These are phyloP conservation scores for Fistulina hepatica DNA, from an alignment of 1,284 basidiomycete species.

Conservation along the genomic window DNA sequence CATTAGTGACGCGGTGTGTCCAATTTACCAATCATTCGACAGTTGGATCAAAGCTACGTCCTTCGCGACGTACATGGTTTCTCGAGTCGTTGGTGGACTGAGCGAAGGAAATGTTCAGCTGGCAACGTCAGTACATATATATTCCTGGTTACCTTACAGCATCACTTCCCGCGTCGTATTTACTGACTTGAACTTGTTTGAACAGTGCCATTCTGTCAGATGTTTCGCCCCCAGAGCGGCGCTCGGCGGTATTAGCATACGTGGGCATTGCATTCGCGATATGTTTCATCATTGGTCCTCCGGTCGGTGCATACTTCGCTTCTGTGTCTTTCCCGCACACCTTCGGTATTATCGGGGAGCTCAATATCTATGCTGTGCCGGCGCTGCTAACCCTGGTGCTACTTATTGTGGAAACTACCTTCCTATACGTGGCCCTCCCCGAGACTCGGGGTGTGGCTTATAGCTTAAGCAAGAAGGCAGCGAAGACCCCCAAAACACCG, in stretches of 20 bases:
- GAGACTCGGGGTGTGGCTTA: slow-evolving; percentile 71
- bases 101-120: slow-evolving; percentile 83
- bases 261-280: slow-evolving; percentile 91
- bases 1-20: no score
- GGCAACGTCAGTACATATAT: slow-evolving; percentile 47
- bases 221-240: slow-evolving; percentile 64
- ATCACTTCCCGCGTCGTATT: slow-evolving; percentile 5
- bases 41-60: slow-evolving; percentile 84
- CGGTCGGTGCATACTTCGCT: slow-evolving; percentile 76
- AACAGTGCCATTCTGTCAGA: slow-evolving; percentile 81
- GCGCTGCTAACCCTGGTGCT: slow-evolving; percentile 69
- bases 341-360: slow-evolving; percentile 47
- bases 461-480: slow-evolving; percentile 20
- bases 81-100: slow-evolving; percentile 78
- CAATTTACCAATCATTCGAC: no score
- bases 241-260: slow-evolving; percentile 78
- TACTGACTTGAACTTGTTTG: neutral
- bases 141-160: slow-evolving; percentile 1
- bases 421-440: slow-evolving; percentile 62
- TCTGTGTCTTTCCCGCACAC: slow-evolving; percentile 52
- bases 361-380: slow-evolving; percentile 81
- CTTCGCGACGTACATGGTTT: slow-evolving; percentile 81
- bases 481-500: slow-evolving; percentile 13
- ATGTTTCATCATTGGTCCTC: slow-evolving; percentile 80
- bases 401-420: slow-evolving; percentile 58